These are phyloP conservation scores for Cryptococcus hybrid DNA, from an alignment of 1,284 basidiomycete species.

Conservation along the genomic window DNA sequence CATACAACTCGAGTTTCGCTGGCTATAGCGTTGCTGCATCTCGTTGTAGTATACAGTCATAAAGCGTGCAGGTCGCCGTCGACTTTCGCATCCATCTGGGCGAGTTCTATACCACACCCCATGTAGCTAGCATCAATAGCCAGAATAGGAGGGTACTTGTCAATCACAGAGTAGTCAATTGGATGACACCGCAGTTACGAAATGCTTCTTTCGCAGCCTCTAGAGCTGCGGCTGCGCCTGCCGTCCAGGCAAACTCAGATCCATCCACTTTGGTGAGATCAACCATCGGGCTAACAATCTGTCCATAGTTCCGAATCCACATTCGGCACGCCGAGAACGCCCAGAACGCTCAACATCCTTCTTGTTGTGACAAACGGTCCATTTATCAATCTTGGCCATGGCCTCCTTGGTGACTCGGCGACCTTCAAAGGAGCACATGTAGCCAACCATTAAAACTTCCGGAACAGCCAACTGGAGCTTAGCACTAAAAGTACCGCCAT, in stretches of 20 bases:
- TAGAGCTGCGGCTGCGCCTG: not conserved
- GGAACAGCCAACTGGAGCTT: not conserved
- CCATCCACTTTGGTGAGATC: not conserved
- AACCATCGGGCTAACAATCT: conserved; percentile 3
- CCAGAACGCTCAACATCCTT: too few relatives aligned
- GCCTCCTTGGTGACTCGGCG: too few relatives aligned
- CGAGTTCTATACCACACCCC: not conserved
- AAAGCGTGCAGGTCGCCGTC: conserved; percentile 2
- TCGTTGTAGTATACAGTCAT: conserved; percentile 9
- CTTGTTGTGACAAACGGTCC: too few relatives aligned
- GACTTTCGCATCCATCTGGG: not conserved
- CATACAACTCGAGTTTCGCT: too few relatives aligned
- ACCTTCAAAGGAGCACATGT: too few relatives aligned
- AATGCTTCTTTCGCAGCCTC: not conserved
- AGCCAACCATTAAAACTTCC: too few relatives aligned
- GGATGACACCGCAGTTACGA: not conserved
- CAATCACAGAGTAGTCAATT: not conserved
- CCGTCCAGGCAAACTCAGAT: not conserved
- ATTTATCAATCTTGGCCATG: too few relatives aligned
- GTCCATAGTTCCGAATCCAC: conserved; percentile 8
- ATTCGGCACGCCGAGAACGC: not conserved
- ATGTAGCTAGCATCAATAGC: not conserved
- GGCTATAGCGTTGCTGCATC: conserved; percentile 7
- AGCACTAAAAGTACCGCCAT: conserved; percentile 10
- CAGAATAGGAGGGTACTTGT: not conserved